These are phyloP conservation scores for Penicillium mononematosum DNA, from an alignment of 495 filamentous ascomycete species.

Conservation along the genomic window DNA sequence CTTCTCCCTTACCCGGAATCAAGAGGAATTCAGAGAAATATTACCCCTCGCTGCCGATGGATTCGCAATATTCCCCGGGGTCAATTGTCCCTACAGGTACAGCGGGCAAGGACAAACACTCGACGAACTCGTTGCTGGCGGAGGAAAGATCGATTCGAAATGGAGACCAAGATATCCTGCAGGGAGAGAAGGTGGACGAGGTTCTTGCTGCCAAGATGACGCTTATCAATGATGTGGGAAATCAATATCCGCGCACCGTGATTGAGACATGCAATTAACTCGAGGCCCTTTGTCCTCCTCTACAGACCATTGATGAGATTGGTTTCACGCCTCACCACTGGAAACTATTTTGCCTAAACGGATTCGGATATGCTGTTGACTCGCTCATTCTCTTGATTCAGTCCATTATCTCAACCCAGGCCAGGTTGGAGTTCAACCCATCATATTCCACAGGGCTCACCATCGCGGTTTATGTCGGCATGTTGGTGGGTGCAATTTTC, in stretches of 20 bases:
- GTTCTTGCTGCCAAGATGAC: constrained; percentile 67
- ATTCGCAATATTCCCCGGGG: background rate
- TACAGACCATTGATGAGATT: constrained; percentile 68
- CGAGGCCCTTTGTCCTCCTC: background rate
- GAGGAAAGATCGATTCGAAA: background rate
- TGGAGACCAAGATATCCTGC: background rate
- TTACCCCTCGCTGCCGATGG: background rate
- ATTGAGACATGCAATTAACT: background rate
- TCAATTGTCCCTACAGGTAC: background rate
- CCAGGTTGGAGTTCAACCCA: constrained; percentile 55
- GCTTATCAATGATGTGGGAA: constrained; percentile 64
- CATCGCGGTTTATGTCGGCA: background rate
- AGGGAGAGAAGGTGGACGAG: constrained; percentile 48
- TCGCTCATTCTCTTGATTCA: constrained; percentile 61
- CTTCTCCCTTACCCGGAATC: background rate
- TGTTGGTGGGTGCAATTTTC: constrained; percentile 54
- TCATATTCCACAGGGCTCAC: constrained; percentile 33
- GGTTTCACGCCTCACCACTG: constrained; percentile 67
- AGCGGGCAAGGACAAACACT: background rate
- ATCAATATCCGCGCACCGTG: constrained; percentile 4
- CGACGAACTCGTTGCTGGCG: background rate
- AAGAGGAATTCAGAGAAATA: background rate
- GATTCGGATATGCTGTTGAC: constrained; percentile 71
- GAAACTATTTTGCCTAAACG: constrained; percentile 66
- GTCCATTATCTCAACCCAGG: constrained; percentile 52